These are phyloP conservation scores for Isoetes engelmannii DNA, from an alignment of 83 land plant species.

Conservation along the genomic window DNA sequence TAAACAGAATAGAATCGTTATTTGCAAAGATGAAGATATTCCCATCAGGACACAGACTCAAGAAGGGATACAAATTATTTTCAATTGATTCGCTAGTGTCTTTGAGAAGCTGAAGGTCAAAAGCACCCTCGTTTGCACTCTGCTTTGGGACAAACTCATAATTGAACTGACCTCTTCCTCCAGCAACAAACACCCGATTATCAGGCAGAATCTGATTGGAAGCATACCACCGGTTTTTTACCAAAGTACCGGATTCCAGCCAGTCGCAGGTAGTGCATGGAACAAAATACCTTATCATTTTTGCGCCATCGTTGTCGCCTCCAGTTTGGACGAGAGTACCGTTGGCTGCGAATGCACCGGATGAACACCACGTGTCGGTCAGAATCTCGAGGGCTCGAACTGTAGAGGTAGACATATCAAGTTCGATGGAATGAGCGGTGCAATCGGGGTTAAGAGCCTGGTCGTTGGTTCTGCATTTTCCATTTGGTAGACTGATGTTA, in stretches of 20 bases:
- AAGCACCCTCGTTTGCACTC: not conserved
- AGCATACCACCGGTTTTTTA: slow-evolving; percentile 25
- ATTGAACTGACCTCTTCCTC: slow-evolving; percentile 22
- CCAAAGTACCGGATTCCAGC: slow-evolving; percentile 5
- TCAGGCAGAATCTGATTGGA: slow-evolving; percentile 34
- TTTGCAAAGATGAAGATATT: slow-evolving; percentile 43
- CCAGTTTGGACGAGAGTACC: slow-evolving; percentile 12
- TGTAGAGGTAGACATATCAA: slow-evolving; percentile 19
- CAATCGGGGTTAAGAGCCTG: slow-evolving; percentile 36
- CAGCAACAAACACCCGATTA: slow-evolving; percentile 26
- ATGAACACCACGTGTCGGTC: slow-evolving; percentile 15
- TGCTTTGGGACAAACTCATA: slow-evolving; percentile 27
- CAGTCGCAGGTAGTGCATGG: slow-evolving; percentile 12
- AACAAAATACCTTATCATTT: not conserved
- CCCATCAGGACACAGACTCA: slow-evolving; percentile 29
- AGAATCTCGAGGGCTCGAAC: slow-evolving; percentile 2
- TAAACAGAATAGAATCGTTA: slow-evolving; percentile 17
- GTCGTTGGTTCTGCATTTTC: slow-evolving; percentile 38
- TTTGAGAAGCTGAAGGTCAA: slow-evolving; percentile 15
- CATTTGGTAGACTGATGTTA: slow-evolving; percentile 9
- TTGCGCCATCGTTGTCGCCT: not conserved
- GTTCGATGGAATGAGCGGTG: slow-evolving; percentile 60
- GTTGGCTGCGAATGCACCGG: not conserved
- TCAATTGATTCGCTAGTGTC: slow-evolving; percentile 18
- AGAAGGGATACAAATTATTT: slow-evolving; percentile 33